Evolutionary conservation across 1,284 basidiomycete species (phyloP), one percentile per base, ranked within the genome.

Genomic region (Gastroboletus turbinatus): DNA sequence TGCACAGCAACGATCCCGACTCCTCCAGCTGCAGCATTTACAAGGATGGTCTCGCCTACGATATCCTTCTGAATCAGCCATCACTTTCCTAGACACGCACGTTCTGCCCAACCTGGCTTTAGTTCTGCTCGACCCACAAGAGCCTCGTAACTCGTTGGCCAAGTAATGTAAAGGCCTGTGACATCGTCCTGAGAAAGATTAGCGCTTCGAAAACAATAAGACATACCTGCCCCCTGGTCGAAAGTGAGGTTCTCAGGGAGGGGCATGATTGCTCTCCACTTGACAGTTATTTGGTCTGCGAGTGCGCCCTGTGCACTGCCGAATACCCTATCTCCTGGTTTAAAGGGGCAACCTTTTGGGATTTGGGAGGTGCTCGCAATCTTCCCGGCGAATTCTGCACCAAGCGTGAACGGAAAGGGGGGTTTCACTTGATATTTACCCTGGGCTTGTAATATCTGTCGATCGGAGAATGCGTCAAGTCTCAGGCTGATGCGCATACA

Each of bases 1-100:
- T 97, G 95, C 16, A 94, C 86, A 4, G 95, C 95, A 9, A 87
- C 87, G 48, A 98, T 85, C 1, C 96, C 96, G 5, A 99, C 95
- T 27, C 96, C 96, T 13, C 92, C 92, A 2, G 92, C 92, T n/a
- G 90, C 90, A 11, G 92, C 94, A 50, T 89, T 90, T 7, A 96
- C 87, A 16, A 96, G 82, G 2, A 96, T 84, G 84, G 90, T 94
- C 75, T 97, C 94, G 27, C 87, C 91, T 91, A 33, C 25, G 6
- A 46, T 46, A 33, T 21, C 36, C 40, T 60, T 60, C 30, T 29
- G 25, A 45, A 54, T 61, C 25, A 67, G 60, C 43, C 44, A 40
- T 40, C 30, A 30, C 38, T 40, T 44, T 50, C n/a, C 25, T 39
- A 54, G n/a, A 48, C 46, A 40, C 7, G 27, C 5, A 46, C 27